phyloP scores from a whole-genome alignment of 164 flowering plant genomes.

The Pachysandra terminalis region DNA sequence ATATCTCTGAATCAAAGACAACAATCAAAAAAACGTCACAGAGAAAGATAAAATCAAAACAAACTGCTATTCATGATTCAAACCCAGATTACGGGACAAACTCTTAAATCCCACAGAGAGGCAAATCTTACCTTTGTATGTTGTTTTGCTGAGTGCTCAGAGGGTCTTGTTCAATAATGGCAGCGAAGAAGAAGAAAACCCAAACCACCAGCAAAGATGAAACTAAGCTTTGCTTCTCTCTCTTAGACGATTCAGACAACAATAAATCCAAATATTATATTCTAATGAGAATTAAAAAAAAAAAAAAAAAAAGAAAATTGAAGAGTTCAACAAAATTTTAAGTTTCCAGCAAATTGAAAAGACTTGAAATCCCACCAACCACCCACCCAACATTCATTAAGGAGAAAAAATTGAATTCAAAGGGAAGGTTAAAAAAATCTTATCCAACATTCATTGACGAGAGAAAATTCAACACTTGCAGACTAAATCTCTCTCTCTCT shows the following conservation, averaged over 20 bases:
- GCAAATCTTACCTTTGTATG: no score
- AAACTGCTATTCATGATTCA: neutral
- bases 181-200: no score
- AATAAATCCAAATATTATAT: neutral
- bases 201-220: no score
- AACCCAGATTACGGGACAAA: neutral
- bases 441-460: no score
- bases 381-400: neutral
- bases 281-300: neutral
- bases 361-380: slow-evolving; percentile 1
- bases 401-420: no score
- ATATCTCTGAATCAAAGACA: neutral
- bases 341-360: neutral
- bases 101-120: neutral
- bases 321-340: neutral
- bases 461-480: no score
- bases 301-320: neutral
- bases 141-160: no score
- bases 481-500: no score
- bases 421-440: no score
- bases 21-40: neutral
- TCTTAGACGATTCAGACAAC: no score
- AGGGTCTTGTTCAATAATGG: no score
- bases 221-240: no score
- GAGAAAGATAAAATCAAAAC: neutral